Percentiles rank a stretch among this genome's conserved stretches.
Evolutionary conservation across 192 early-diverging fungal species (phyloP).

Genomic region (Coemansia sp.): DNA sequence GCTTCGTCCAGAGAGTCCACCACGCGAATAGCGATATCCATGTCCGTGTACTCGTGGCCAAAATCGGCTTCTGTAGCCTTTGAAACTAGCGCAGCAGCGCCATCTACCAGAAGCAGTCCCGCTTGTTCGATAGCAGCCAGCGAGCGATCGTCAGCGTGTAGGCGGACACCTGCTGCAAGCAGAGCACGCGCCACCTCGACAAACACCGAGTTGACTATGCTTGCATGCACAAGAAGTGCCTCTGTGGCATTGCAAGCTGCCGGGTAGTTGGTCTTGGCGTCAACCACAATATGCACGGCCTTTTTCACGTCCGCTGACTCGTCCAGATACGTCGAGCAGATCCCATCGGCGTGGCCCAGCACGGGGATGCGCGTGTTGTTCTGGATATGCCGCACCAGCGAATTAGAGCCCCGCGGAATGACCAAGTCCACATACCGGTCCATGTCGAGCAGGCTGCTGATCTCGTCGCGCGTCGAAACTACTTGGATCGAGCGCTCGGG

Average conservation of each 20-base stretch:
- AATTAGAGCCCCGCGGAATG: conserved; percentile 93
- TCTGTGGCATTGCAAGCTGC: conserved; percentile 97
- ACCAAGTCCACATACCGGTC: conserved; percentile 96
- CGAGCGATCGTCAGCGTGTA: conserved; percentile 65
- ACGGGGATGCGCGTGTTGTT: conserved; percentile 97
- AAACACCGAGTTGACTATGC: conserved; percentile 52
- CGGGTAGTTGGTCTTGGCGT: conserved; percentile 93
- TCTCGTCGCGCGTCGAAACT: conserved; percentile 89
- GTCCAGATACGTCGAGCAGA: conserved; percentile 94
- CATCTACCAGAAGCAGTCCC: conserved; percentile 5
- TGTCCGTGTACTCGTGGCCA: conserved; percentile 90
- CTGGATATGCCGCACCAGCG: conserved; percentile 90
- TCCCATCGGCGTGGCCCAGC: conserved; percentile 98
- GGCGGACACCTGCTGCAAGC: conserved; percentile 60
- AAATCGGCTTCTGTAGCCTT: conserved; percentile 64
- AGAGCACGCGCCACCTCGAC: conserved; percentile 63
- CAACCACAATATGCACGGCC: conserved; percentile 80
- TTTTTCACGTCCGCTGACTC: conserved; percentile 77
- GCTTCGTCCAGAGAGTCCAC: conserved; percentile 79
- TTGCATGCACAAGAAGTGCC: conserved; percentile 83
- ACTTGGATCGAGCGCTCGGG: conserved; percentile 81
- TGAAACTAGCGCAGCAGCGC: conserved; percentile 9
- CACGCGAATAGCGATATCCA: conserved; percentile 80
- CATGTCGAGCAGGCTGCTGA: conserved; percentile 79
- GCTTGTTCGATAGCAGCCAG: conserved; percentile 39